Conservation (phyloP, 1,284 basidiomycete genomes). For the Fomitopsis pinicola region DNA sequence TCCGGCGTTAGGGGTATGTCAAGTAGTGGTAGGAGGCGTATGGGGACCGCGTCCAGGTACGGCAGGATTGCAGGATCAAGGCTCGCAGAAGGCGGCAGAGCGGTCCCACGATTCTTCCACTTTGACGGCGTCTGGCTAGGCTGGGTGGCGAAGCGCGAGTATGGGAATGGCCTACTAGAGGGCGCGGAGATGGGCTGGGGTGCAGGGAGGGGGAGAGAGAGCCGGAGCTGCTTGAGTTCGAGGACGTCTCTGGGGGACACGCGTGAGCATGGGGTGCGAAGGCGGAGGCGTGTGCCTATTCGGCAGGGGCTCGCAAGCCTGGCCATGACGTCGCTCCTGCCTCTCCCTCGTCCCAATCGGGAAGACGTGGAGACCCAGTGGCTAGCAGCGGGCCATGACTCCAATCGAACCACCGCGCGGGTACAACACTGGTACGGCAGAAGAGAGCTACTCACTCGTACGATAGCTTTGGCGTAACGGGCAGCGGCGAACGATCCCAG, state of each 20-base stretch:
- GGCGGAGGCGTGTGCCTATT: conserved; percentile 2
- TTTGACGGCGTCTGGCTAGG: conserved; percentile 24
- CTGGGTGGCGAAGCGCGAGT: conserved; percentile 24
- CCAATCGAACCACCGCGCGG: background rate
- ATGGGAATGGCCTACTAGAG: conserved; percentile 14
- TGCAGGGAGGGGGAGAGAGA: conserved; percentile 28
- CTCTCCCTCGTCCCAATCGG: background rate
- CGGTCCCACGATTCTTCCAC: conserved; percentile 26
- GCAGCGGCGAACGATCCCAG: conserved; percentile 52
- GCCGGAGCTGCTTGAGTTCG: conserved; percentile 33
- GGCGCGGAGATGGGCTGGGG: conserved; percentile 19
- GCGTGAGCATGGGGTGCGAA: conserved; percentile 2
- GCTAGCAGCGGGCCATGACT: background rate
- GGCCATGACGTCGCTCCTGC: background rate
- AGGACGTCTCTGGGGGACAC: conserved; percentile 31
- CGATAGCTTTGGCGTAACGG: conserved; percentile 31
- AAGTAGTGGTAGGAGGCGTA: conserved; percentile 28
- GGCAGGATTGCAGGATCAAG: conserved; percentile 28
- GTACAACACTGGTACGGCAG: background rate
- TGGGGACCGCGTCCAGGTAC: conserved; percentile 29
- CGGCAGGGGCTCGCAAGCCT: conserved; percentile 20
- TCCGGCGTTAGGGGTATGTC: conserved; percentile 3
- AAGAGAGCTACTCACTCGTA: conserved; percentile 28
- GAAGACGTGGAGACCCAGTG: background rate
- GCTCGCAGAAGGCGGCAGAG: conserved; percentile 10